Percentiles rank a stretch among this genome's conserved stretches.
Conservation (phyloP, 1,139 yeast species). For the Hansenula lynferdii region DNA sequence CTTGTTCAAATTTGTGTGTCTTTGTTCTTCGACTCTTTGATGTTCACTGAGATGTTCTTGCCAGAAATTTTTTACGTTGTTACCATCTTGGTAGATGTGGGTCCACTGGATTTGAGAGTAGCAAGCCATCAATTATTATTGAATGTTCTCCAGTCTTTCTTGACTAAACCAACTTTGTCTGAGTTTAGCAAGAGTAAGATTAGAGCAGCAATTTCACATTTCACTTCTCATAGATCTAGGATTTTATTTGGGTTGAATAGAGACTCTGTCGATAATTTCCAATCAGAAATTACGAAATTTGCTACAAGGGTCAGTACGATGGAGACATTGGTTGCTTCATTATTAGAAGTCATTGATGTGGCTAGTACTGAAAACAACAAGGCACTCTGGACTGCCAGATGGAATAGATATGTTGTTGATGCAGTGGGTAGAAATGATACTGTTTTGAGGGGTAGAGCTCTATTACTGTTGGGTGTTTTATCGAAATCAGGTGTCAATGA, state of each 20-base stretch:
- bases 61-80: slow-evolving; percentile 72
- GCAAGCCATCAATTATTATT: slow-evolving; percentile 63
- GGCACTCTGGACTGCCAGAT: slow-evolving; percentile 61
- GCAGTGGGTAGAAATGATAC: slow-evolving; percentile 59
- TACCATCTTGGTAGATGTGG: slow-evolving; percentile 69
- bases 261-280: slow-evolving; percentile 40
- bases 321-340: slow-evolving; percentile 60
- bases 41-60: slow-evolving; percentile 59
- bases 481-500: slow-evolving; percentile 63
- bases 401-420: slow-evolving; percentile 64
- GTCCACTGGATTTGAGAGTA: slow-evolving; percentile 62
- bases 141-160: slow-evolving; percentile 69
- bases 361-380: slow-evolving; percentile 43
- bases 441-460: slow-evolving; percentile 66
- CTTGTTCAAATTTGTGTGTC: slow-evolving; percentile 63
- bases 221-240: slow-evolving; percentile 69
- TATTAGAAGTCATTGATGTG: slow-evolving; percentile 53
- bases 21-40: slow-evolving; percentile 66
- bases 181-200: slow-evolving; percentile 39
- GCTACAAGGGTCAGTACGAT: slow-evolving; percentile 51
- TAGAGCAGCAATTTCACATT: slow-evolving; percentile 48
- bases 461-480: slow-evolving; percentile 67
- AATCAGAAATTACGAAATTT: slow-evolving; percentile 37
- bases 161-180: slow-evolving; percentile 51
- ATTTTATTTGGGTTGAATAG: slow-evolving; percentile 78